phyloP scores from a whole-genome alignment of 495 filamentous ascomycete genomes.

The Lasiosphaeriaceae sp. region DNA sequence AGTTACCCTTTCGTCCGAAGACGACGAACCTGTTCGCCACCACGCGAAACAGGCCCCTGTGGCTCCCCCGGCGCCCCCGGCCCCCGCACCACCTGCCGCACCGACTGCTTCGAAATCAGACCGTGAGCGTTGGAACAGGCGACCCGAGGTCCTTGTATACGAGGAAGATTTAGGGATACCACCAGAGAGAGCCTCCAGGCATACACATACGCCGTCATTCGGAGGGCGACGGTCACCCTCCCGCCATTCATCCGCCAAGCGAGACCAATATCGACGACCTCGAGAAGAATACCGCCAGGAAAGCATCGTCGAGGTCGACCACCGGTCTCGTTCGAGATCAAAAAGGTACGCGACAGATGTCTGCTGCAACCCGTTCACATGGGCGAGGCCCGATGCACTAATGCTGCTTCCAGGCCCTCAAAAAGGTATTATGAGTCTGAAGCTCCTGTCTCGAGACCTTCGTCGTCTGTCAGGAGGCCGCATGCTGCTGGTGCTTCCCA shows the following conservation, averaged over 20 bases:
- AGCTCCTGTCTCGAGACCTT: conserved; percentile 16
- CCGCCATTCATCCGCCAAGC: conserved; percentile 12
- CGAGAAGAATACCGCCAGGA: conserved; percentile 4
- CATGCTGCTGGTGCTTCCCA: conserved; percentile 34
- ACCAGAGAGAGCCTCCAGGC: conserved; percentile 7
- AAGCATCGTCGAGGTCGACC: conserved; percentile 25
- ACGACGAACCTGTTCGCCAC: conserved; percentile 26
- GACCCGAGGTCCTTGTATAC: conserved; percentile 18
- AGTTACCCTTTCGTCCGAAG: conserved; percentile 28
- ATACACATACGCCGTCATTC: conserved; percentile 20
- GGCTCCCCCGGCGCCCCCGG: conserved; percentile 7
- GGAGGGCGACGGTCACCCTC: conserved; percentile 17
- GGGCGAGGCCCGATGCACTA: conserved; percentile 9
- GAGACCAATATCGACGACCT: conserved; percentile 3
- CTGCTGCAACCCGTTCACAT: neutral
- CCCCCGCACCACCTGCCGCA: conserved; percentile 14
- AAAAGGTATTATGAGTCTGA: conserved; percentile 40
- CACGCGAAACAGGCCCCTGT: conserved; percentile 12
- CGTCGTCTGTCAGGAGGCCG: conserved; percentile 27
- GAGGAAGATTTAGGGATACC: conserved; percentile 14
- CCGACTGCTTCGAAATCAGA: conserved; percentile 12
- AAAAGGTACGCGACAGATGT: conserved; percentile 30
- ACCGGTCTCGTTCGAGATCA: conserved; percentile 30
- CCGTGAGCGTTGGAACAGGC: conserved; percentile 23
- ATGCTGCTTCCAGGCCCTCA: conserved; percentile 18